These are phyloP conservation scores for Dentipellis sp. DNA, from an alignment of 768 basidiomycete species.

Conservation along the genomic window DNA sequence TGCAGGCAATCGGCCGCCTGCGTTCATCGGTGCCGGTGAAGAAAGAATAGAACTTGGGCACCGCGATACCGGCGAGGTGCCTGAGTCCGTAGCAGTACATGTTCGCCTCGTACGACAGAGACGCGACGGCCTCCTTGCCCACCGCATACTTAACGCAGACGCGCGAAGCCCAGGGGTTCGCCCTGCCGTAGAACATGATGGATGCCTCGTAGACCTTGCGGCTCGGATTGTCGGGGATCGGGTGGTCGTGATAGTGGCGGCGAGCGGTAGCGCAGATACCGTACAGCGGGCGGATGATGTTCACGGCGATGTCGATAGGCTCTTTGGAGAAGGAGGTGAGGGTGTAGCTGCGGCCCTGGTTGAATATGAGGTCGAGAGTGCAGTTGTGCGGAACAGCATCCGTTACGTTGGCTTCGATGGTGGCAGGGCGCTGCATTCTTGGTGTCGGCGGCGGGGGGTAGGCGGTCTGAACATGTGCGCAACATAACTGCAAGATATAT, in stretches of 20 bases:
- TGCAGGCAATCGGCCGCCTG: background rate
- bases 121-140: background rate
- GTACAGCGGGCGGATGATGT: background rate
- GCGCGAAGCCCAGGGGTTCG: background rate
- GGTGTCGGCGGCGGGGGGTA: background rate
- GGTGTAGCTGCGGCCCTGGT: background rate
- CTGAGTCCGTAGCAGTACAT: constrained; percentile 1
- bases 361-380: background rate
- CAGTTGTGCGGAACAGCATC: background rate
- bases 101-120: background rate
- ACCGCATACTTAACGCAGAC: constrained; percentile 6
- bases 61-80: constrained; percentile 1
- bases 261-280: background rate
- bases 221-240: background rate
- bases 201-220: constrained; percentile 5
- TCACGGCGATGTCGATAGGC: background rate
- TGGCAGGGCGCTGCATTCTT: background rate
- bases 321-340: background rate
- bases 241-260: background rate
- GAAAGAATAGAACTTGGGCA: constrained; percentile 2
- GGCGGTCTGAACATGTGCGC: background rate
- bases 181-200: background rate
- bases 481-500: background rate
- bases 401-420: background rate
- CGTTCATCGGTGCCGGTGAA: constrained; percentile 1